Conservation (phyloP, 1,284 basidiomycete genomes). For the Austroboletus niveus region DNA sequence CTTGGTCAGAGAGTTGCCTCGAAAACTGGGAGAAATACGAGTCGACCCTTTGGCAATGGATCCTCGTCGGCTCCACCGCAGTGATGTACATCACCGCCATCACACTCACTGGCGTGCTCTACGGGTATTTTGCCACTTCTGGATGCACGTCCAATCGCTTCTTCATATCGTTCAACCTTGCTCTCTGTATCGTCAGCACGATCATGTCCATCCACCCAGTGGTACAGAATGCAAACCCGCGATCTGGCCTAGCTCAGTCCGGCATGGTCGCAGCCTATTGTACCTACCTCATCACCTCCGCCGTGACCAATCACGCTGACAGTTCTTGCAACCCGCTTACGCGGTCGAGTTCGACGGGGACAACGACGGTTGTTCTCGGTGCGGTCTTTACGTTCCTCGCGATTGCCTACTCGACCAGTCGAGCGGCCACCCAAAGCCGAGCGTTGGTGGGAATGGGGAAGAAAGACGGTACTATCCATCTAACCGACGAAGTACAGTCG, state of each 20-base stretch:
- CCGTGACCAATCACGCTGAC: slow-evolving; percentile 89
- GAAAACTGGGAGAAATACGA: slow-evolving; percentile 91
- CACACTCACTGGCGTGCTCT: slow-evolving; percentile 84
- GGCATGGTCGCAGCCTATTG: slow-evolving; percentile 97
- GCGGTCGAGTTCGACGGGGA: slow-evolving; percentile 70
- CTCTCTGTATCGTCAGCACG: slow-evolving; percentile 79
- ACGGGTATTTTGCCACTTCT: slow-evolving; percentile 86
- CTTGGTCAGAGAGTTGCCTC: slow-evolving; percentile 96
- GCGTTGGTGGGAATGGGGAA: slow-evolving; percentile 81
- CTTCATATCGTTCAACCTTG: slow-evolving; percentile 94
- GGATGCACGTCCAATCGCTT: slow-evolving; percentile 91
- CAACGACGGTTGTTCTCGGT: slow-evolving; percentile 87
- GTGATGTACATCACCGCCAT: slow-evolving; percentile 85
- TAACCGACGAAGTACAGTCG: slow-evolving; percentile 59
- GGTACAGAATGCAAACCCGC: slow-evolving; percentile 92
- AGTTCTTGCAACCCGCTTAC: slow-evolving; percentile 87
- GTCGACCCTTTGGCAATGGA: slow-evolving; percentile 95
- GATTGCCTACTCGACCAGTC: slow-evolving; percentile 95
- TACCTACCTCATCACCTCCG: slow-evolving; percentile 94
- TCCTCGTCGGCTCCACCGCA: slow-evolving; percentile 91
- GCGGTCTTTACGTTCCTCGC: slow-evolving; percentile 97
- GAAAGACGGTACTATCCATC: slow-evolving; percentile 59
- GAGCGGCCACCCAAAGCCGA: slow-evolving; percentile 93
- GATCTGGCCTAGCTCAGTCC: slow-evolving; percentile 92
- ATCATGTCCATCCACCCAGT: slow-evolving; percentile 81